phyloP scores from a whole-genome alignment of 768 basidiomycete species.

The Mycena galopus region DNA sequence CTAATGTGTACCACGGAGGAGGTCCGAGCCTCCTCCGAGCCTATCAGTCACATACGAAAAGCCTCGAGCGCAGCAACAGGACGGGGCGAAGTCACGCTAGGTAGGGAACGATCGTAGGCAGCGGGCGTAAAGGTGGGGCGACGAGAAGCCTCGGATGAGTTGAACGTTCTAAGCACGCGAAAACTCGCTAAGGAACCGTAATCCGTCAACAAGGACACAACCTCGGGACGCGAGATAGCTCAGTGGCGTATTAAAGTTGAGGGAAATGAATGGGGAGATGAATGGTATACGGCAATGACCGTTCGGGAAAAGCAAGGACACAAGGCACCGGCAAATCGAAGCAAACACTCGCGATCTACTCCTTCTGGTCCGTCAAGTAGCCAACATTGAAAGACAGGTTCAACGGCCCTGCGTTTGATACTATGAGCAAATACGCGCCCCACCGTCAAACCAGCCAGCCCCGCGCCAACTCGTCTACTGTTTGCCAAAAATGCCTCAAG shows the following conservation, averaged over 20 bases:
- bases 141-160: conserved; percentile 13
- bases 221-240: background rate
- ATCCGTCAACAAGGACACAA: background rate
- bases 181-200: background rate
- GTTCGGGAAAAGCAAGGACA: conserved; percentile 2
- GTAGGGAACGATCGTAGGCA: conserved; percentile 22
- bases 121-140: conserved; percentile 15
- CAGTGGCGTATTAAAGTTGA: background rate
- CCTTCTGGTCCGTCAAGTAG: too few relatives aligned
- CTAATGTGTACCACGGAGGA: conserved; percentile 21
- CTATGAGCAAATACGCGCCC: conserved; percentile 87
- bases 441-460: conserved; percentile 74
- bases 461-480: conserved; percentile 71
- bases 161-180: conserved; percentile 3
- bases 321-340: background rate
- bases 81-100: conserved; percentile 17
- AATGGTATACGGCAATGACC: background rate
- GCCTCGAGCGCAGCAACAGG: conserved; percentile 9
- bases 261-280: conserved; percentile 1
- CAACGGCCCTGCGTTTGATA: too few relatives aligned
- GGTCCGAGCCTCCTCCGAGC: conserved; percentile 5
- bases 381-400: too few relatives aligned
- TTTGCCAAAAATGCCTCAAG: conserved; percentile 87
- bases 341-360: background rate
- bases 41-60: conserved; percentile 20